Evolutionary conservation across 2,329 filamentous ascomycete genomes (phyloP), one percentile per base, ranked within the genome.

Genomic region (Colletotrichum agaves): DNA sequence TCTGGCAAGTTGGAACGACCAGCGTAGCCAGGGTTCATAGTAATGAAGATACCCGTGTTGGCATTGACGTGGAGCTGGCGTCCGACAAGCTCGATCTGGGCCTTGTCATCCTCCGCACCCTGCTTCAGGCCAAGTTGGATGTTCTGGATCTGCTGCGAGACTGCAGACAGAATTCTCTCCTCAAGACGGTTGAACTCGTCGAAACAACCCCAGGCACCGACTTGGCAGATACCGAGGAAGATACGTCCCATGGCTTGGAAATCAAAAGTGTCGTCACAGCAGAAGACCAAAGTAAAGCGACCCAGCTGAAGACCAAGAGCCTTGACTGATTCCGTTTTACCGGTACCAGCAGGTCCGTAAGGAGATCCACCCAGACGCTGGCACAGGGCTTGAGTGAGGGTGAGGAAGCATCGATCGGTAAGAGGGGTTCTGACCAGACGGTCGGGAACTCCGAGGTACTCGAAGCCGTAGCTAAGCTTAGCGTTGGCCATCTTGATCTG

Each of bases 231-330:
- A 86, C 96, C 96, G 39, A 99, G 86, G 87, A 99, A 99, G 74
- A 99, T 99, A 73, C 96, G 93, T 13, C 97, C 97, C 96, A 99
- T 99, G 57, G 96, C 96, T 76, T 99, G 96, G 85, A 98, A 99
- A 79, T 99, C 96, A 75, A 99, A 99, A 0, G 96, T 99, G 80
- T 99, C 96, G 77, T 99, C 96, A 83, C 96, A 99, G 79, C 97
- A 99, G 84, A 99, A 99, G 31, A 99, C 97, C 27, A 99, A 88
- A 2, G 97, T 99, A 78, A 99, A 99, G 68, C 97, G 91, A 77
- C 96, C 97, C 61, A 99, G 90, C 78, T 99, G 94, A 4, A 99
- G 88, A 84, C 96, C 97, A 27, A 99, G 87, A 19, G 96, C 96
- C 81, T 99, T 99, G 78, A 99, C 96, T 2, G 96, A 99, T 78